Base-by-base conservation (phyloP, 768 basidiomycete species). In the Chlorophyllum brunneum region DNA sequence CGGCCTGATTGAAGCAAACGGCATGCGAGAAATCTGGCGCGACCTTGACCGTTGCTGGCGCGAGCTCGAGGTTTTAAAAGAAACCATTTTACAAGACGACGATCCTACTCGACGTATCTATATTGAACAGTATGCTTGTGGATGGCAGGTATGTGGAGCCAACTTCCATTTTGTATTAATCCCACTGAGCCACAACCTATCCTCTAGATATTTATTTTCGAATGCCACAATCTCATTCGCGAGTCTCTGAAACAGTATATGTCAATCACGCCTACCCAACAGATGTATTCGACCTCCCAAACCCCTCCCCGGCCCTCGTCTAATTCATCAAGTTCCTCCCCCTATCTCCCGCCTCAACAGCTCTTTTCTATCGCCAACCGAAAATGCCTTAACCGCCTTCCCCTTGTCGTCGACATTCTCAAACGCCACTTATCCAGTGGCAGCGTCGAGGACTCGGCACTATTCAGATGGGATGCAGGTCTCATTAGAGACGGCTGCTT, bases 401-500 rank as follows among this genome's bases (percentile, higher is more conserved):
- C 83, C 3, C 60, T 65, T 10, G 71, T 83, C 11, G 67, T 81
- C 26, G 67, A 71, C 45, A 78, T 82, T 54, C 64, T 86, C 27
- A 77, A 78, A 55, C 67, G 68, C 5, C 79, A 83, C 58, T 61
- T 81, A 4, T 67, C 73, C 3, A 60, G 58, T 46, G 65, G 65
- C 18, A 60, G 58, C 33, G 56, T 52, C 15, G 64, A 67, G 33
- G 61, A 60, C 15, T 59, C 66, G 18, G 74, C 74, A 10, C 80
- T 95, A 58, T 92, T 97, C 63, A 77, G 77, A 59, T 95, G 86
- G 76, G 94, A 98, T 63, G 81, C 92, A 1, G 86, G 87, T 16
- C 76, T 95, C 3, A 83, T 94, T 48, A 81, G 89, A 16, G 93
- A 95, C 60, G 94, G 94, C 2, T 91, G 87, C 61, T 95, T 87